phyloP scores from a whole-genome alignment of 2,329 filamentous ascomycete genomes.

The Ciborinia camelliae region DNA sequence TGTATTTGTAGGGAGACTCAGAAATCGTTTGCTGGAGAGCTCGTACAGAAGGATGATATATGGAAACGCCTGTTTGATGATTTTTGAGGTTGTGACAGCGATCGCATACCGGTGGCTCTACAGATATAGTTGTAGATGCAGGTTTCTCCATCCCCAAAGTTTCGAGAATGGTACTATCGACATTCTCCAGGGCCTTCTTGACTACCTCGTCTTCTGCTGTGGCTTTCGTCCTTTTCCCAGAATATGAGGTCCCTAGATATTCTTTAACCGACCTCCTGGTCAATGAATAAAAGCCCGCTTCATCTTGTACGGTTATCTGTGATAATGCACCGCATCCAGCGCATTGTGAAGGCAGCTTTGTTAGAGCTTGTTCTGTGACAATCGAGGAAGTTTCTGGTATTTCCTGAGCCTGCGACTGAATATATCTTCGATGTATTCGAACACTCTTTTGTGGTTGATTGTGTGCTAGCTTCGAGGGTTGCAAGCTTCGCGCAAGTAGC shows the following conservation, averaged over 20 bases:
- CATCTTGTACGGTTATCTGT: slow-evolving; percentile 50
- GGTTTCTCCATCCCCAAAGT: slow-evolving; percentile 21
- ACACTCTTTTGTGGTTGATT: background rate
- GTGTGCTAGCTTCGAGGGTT: background rate
- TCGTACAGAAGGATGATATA: slow-evolving; percentile 76
- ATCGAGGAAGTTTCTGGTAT: background rate
- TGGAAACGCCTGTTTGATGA: slow-evolving; percentile 67
- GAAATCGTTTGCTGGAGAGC: slow-evolving; percentile 79
- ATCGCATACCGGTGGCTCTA: slow-evolving; percentile 65
- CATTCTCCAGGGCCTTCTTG: slow-evolving; percentile 35
- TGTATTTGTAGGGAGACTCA: slow-evolving; percentile 84
- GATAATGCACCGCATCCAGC: slow-evolving; percentile 63
- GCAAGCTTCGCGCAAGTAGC: slow-evolving; percentile 26
- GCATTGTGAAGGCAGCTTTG: slow-evolving; percentile 53
- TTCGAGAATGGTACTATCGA: slow-evolving; percentile 17
- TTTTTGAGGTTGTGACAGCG: slow-evolving; percentile 81
- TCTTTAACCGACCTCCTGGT: slow-evolving; percentile 49
- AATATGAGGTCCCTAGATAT: slow-evolving; percentile 41
- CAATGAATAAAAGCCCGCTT: slow-evolving; percentile 56
- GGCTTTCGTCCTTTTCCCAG: background rate
- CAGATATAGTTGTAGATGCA: slow-evolving; percentile 16
- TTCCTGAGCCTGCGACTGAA: slow-evolving; percentile 7
- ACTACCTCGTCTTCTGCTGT: slow-evolving; percentile 47
- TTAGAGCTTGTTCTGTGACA: background rate
- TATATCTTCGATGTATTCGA: slow-evolving; percentile 15